These are phyloP conservation scores for Linaria vulgaris DNA, from an alignment of 257 asterid genomes.

Conservation along the genomic window DNA sequence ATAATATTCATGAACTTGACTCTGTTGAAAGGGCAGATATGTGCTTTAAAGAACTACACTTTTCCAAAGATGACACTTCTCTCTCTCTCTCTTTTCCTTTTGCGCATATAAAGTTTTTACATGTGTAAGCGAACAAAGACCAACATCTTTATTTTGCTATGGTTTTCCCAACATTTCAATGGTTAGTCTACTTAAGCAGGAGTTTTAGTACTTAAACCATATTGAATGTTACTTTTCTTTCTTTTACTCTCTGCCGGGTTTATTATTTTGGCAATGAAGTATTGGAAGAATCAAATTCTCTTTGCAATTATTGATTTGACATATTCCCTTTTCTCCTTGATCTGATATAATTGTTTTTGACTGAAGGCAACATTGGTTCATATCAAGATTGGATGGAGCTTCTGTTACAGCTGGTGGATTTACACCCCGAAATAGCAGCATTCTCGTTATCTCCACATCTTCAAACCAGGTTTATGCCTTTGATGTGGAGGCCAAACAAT, in stretches of 20 bases:
- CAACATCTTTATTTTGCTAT: no score
- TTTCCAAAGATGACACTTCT: not conserved
- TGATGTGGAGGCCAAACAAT: slow-evolving; percentile 91
- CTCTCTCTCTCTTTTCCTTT: not conserved
- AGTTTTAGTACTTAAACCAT: not conserved
- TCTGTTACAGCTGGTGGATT: slow-evolving; percentile 95
- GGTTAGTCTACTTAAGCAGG: not conserved
- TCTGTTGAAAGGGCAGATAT: not conserved
- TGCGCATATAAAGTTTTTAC: not conserved
- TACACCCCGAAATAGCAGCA: slow-evolving; percentile 66
- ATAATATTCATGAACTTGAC: not conserved
- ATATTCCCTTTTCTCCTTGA: slow-evolving; percentile 10
- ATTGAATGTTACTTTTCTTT: not conserved
- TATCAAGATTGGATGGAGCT: slow-evolving; percentile 92
- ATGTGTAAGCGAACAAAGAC: no score
- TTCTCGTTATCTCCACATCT: slow-evolving; percentile 79
- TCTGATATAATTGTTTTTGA: not conserved
- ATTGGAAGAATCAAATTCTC: not conserved
- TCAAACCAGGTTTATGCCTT: slow-evolving; percentile 88
- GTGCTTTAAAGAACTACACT: not conserved
- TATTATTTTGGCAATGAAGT: no score
- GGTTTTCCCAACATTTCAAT: not conserved
- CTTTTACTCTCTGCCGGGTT: not conserved
- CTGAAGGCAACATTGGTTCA: slow-evolving; percentile 96
- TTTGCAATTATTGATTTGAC: not conserved